A percentile compares a stretch with the other conserved stretches of the same genome.
Conservation (phyloP, 768 basidiomycete genomes). For the Psilocybe subaeruginosa region DNA sequence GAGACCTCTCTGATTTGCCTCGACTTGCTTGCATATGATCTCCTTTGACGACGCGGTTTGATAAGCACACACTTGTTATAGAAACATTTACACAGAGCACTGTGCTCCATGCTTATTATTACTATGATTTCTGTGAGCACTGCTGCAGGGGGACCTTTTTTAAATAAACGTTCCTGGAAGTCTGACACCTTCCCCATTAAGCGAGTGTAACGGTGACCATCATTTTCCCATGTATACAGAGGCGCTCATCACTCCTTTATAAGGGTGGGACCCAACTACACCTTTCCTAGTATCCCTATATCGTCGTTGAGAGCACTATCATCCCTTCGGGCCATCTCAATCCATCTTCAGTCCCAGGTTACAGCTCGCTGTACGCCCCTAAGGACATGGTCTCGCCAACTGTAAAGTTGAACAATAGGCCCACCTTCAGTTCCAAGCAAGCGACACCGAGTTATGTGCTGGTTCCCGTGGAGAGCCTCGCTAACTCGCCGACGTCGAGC, state of each 20-base stretch:
- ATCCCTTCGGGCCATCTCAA: not conserved
- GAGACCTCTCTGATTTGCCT: slow-evolving; percentile 1
- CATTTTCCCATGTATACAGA: slow-evolving; percentile 21
- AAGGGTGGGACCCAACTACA: slow-evolving; percentile 7
- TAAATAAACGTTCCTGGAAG: slow-evolving; percentile 4
- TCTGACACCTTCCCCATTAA: slow-evolving; percentile 4
- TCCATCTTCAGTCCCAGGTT: not conserved
- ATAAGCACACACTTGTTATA: not conserved
- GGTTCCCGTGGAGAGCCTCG: slow-evolving; percentile 20
- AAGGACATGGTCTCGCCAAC: slow-evolving; percentile 7
- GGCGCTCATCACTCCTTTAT: slow-evolving; percentile 20
- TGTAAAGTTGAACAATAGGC: slow-evolving; percentile 6
- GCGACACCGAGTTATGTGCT: slow-evolving; percentile 4
- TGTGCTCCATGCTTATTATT: not conserved
- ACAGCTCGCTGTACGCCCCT: not conserved
- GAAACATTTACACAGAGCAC: not conserved
- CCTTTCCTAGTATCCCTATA: not conserved
- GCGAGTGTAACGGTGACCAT: slow-evolving; percentile 3
- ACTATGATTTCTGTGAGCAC: not conserved
- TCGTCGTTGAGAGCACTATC: not conserved
- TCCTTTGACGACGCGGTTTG: not conserved
- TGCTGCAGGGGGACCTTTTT: not conserved
- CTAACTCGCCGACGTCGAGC: slow-evolving; percentile 22
- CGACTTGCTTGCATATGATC: not conserved
- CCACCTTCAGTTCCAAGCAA: not conserved